Percentiles rank a stretch among this genome's conserved stretches.
These are phyloP conservation scores for Clitopilus hobsonii DNA, from an alignment of 768 basidiomycete species.

Conservation along the genomic window DNA sequence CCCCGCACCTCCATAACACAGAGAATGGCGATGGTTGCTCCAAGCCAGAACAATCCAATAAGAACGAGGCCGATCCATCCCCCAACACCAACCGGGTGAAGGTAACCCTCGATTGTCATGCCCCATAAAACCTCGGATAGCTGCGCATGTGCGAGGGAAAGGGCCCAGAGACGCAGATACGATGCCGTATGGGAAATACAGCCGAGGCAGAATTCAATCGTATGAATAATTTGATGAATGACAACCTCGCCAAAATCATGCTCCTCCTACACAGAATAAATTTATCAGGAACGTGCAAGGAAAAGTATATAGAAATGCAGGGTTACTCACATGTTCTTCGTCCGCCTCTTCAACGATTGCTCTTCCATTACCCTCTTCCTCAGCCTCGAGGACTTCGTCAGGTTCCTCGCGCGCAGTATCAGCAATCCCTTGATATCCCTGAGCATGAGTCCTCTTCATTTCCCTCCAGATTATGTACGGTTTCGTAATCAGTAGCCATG, in stretches of 20 bases:
- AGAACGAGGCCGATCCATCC: constrained; percentile 51
- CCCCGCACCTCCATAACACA: constrained; percentile 91
- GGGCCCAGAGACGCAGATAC: constrained; percentile 92
- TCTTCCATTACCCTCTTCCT: constrained; percentile 77
- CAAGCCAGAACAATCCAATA: constrained; percentile 71
- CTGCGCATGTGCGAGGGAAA: constrained; percentile 97
- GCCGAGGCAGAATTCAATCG: constrained; percentile 98
- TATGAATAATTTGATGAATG: constrained; percentile 97
- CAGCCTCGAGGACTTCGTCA: constrained; percentile 65
- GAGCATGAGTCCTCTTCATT: constrained; percentile 73
- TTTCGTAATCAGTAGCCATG: constrained; percentile 90
- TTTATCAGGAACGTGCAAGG: constrained; percentile 7
- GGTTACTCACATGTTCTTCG: constrained; percentile 66
- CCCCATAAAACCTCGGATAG: constrained; percentile 90
- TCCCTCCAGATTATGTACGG: constrained; percentile 92
- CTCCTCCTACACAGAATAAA: constrained; percentile 51
- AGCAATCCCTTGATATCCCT: constrained; percentile 79
- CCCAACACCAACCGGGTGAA: constrained; percentile 61
- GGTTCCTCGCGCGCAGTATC: constrained; percentile 47
- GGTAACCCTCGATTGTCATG: constrained; percentile 71
- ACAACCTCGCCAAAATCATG: constrained; percentile 94
- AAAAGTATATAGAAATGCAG: constrained; percentile 11
- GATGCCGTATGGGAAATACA: constrained; percentile 98
- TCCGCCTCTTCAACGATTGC: constrained; percentile 68
- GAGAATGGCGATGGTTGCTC: constrained; percentile 68